phyloP scores from a whole-genome alignment of 192 early-diverging fungal species.

The Physocladia obscura region DNA sequence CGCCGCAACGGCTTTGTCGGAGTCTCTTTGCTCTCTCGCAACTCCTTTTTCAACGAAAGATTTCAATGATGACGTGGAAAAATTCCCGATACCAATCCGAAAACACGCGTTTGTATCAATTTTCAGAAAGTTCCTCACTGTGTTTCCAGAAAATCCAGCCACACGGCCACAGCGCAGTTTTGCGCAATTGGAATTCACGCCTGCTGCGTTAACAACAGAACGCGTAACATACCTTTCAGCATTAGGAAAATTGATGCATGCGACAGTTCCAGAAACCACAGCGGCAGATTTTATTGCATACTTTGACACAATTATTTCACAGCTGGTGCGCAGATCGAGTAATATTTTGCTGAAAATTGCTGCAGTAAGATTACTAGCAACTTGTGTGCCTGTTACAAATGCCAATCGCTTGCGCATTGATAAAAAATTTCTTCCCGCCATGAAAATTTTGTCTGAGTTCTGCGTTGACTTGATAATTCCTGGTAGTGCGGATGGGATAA shows the following conservation, averaged over 20 bases:
- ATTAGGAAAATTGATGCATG: slow-evolving; percentile 23
- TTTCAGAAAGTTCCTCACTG: slow-evolving; percentile 26
- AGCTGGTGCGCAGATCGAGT: slow-evolving; percentile 23
- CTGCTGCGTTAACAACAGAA: slow-evolving; percentile 22
- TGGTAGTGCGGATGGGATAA: too few relatives aligned
- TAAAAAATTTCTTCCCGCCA: slow-evolving; percentile 34
- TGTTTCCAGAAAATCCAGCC: slow-evolving; percentile 37
- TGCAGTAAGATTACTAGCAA: slow-evolving; percentile 36
- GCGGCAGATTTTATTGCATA: slow-evolving; percentile 35
- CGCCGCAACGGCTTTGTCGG: neutral
- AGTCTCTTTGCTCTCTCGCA: neutral
- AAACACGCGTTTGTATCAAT: neutral
- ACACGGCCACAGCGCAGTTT: slow-evolving; percentile 25
- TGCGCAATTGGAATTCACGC: slow-evolving; percentile 29
- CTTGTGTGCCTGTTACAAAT: slow-evolving; percentile 47
- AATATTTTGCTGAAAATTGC: slow-evolving; percentile 33
- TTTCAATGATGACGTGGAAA: neutral
- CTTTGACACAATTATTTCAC: slow-evolving; percentile 39
- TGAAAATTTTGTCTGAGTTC: too few relatives aligned
- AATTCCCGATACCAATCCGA: neutral
- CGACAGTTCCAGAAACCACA: slow-evolving; percentile 27
- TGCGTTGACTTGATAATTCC: too few relatives aligned
- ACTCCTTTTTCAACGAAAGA: neutral
- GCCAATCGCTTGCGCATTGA: slow-evolving; percentile 46
- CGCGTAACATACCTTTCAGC: slow-evolving; percentile 42